Conservation (phyloP, 108 stramenopile species). For the Mayamaea pseudoterrestris region DNA sequence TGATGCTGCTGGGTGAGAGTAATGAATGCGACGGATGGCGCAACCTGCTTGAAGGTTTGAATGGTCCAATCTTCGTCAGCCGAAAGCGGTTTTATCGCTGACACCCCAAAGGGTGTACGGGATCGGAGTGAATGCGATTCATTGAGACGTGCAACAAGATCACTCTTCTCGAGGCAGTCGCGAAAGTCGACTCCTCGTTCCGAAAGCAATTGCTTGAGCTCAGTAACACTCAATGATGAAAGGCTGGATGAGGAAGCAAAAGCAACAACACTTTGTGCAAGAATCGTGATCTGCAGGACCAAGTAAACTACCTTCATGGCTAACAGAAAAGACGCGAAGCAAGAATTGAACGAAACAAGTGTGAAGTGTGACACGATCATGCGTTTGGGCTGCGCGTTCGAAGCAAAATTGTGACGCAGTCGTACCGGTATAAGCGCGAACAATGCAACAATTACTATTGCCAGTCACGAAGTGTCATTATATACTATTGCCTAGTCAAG, state of each 20-base stretch:
- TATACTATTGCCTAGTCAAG: slow-evolving; percentile 1
- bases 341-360: too few relatives aligned
- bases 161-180: slow-evolving; percentile 61
- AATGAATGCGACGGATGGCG: slow-evolving; percentile 55
- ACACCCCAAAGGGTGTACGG: background rate
- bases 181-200: slow-evolving; percentile 65
- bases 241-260: too few relatives aligned
- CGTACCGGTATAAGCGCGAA: too few relatives aligned
- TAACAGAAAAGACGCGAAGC: too few relatives aligned
- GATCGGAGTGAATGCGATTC: background rate
- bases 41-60: slow-evolving; percentile 32
- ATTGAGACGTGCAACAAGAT: slow-evolving; percentile 41
- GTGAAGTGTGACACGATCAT: too few relatives aligned
- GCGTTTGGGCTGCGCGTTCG: too few relatives aligned
- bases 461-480: too few relatives aligned
- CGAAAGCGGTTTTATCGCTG: slow-evolving; percentile 1
- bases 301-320: too few relatives aligned
- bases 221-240: slow-evolving; percentile 25
- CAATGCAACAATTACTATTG: too few relatives aligned
- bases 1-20: slow-evolving; percentile 17
- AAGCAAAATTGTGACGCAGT: too few relatives aligned
- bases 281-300: too few relatives aligned
- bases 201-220: slow-evolving; percentile 51
- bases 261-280: too few relatives aligned
- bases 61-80: slow-evolving; percentile 37